A percentile compares a stretch with the other conserved stretches of the same genome.
Evolutionary conservation across 768 basidiomycete species (phyloP).

Genomic region (Leccinum uliginosum): DNA sequence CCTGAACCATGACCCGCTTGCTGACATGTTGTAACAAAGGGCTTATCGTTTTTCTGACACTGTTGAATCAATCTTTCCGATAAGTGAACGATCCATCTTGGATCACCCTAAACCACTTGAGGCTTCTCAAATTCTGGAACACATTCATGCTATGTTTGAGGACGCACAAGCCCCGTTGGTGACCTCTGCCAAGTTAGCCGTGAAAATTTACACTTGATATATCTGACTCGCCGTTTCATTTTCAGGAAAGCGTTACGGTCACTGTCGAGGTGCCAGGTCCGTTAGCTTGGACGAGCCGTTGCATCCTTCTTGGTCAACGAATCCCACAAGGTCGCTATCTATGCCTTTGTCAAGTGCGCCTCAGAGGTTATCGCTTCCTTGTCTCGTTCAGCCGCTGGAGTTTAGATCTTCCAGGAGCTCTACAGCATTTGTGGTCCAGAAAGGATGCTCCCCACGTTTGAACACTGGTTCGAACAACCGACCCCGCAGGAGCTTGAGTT

Average conservation of each 20-base stretch:
- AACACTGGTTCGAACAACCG: constrained; percentile 60
- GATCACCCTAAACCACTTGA: constrained; percentile 55
- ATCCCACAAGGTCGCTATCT: constrained; percentile 77
- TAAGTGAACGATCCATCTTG: constrained; percentile 43
- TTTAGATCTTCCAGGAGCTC: constrained; percentile 75
- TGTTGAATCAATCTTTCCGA: constrained; percentile 53
- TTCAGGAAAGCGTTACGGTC: constrained; percentile 71
- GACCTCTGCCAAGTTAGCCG: constrained; percentile 60
- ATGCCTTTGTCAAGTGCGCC: constrained; percentile 72
- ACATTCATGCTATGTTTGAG: constrained; percentile 64
- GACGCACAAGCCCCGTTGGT: constrained; percentile 50
- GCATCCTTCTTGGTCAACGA: constrained; percentile 84
- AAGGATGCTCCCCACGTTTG: constrained; percentile 75
- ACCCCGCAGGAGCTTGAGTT: constrained; percentile 74
- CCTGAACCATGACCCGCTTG: neutral
- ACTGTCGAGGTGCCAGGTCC: constrained; percentile 69
- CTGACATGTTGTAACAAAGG: constrained; percentile 50
- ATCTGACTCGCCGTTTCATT: constrained; percentile 3
- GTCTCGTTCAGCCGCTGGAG: constrained; percentile 69
- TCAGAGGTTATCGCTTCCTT: constrained; percentile 81
- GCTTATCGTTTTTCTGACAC: constrained; percentile 68
- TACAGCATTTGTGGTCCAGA: constrained; percentile 80
- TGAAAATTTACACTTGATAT: neutral
- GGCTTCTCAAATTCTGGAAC: constrained; percentile 51
- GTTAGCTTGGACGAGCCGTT: constrained; percentile 73